Evolutionary conservation across 2,329 filamentous ascomycete genomes (phyloP), one percentile per base, ranked within the genome.

Genomic region (Dactylonectria macrodidyma): DNA sequence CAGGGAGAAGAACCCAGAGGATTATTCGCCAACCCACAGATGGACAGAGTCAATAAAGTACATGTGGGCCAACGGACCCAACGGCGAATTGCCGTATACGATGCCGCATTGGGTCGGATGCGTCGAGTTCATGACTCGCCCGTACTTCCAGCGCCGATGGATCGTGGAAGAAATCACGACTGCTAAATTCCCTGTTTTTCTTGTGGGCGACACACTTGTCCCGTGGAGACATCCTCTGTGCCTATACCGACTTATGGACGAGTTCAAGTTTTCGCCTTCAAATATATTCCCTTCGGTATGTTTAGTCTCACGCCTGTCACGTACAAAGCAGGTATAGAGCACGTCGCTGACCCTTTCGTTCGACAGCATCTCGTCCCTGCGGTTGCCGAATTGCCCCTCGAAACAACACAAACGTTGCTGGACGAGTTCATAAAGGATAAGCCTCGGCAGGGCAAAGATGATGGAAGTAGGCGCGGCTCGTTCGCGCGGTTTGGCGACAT

Each of bases 141-240:
- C 74, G 2, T 80, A 79, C 63, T 81, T 81, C 60, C 76, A 78
- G 22, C 78, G 80, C 9, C 76, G 72, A 2, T 81, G 80, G 80
- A 81, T 81, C 51, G 68, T 81, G 3, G 79, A 80, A 51, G 80
- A 81, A 67, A 76, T 81, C 52, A 73, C 79, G 36, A 72, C 79
- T 70, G 78, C 78, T 1, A 72, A 77, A 8, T 79, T 80, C 34
- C 75, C 75, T 14, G 66, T 74, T 2, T 77, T 77, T 46, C 66
- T 82, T 3, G 73, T 81, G 26, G 80, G 79, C 34, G 79, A 81
- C 59, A 71, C 76, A 48, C 79, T 81, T 9, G 74, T 81, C 3
- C 77, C 79, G 2, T 81, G 80, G 80, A 78, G 73, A 52, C 78
- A 81, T 67, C 59, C 81, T 11, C 70, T 81, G 14, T 75, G 74